Evolutionary conservation across 306 rosid species (phyloP), one percentile per base, ranked within the genome.

Genomic region (Amphicarpaea edgeworthii): DNA sequence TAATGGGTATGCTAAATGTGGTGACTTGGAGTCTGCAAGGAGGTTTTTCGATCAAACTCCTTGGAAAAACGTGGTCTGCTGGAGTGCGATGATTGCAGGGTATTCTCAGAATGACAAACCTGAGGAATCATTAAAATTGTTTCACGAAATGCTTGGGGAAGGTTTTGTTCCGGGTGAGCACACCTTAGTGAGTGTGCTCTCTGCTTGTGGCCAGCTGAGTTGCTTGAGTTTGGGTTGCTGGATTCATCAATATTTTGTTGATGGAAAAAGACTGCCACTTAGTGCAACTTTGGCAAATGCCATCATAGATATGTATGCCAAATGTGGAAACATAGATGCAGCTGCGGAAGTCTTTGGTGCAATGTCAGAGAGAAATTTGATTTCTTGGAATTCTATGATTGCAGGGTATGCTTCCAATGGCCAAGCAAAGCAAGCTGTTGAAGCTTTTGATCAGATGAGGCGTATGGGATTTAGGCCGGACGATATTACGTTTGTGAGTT

Each of bases 1-100:
- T 64, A 92, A 87, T 79, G 97, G 97, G 40, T 86, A 84, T 81
- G 93, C 97, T 16, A 92, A 83, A 78, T 79, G 73, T 19, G 92
- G 96, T 1, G 86, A 92, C 71, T 81, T 92, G 54, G 92, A 85
- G 41, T 78, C 86, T 79, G 93, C 97, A 26, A 86, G 90, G 81
- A 60, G 12, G 71, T 54, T 88, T 64, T 90, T 92, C 26, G 75
- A 90, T 55, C 84, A 68, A 38, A 92, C 83, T 86, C 96, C 97
- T 54, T 82, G 57, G 8, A 88, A 86, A 73, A 92, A 90, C 20
- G 88, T 76, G 19, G 88, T 88, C 5, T 88, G 93, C 28, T 90
- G 93, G 97, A 92, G 64, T 75, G 93, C 93, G 0, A 84, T 92
- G 90, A 87, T 90, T 55, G 89, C 96, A 0, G 97, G 97, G 1